phyloP scores from a whole-genome alignment of 108 stramenopile species.

The Pseudonitzschia delicatissima region DNA sequence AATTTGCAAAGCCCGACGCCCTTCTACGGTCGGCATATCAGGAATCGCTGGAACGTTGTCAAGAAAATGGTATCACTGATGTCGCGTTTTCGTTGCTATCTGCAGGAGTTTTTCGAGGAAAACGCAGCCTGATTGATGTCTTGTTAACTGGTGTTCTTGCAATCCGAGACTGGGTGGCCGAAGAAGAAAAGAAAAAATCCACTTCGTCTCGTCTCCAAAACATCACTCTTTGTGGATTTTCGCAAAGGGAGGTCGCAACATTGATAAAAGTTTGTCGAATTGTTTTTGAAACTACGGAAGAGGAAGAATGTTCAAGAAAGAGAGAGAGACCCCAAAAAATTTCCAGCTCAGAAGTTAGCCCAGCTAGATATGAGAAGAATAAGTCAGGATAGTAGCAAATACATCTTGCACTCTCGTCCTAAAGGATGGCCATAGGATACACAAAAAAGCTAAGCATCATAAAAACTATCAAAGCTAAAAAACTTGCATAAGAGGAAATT shows the following conservation, averaged over 20 bases:
- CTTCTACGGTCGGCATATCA: constrained; percentile 55
- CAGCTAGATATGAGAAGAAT: too few relatives aligned
- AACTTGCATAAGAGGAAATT: too few relatives aligned
- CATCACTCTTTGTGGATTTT: constrained; percentile 24
- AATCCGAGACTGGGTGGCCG: constrained; percentile 46
- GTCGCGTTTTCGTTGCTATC: constrained; percentile 73
- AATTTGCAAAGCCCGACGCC: constrained; percentile 27
- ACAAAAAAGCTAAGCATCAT: too few relatives aligned
- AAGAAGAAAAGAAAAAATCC: background rate
- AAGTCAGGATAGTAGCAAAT: too few relatives aligned
- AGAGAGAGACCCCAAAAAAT: background rate
- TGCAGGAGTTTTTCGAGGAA: constrained; percentile 74
- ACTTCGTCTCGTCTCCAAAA: background rate
- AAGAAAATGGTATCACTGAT: constrained; percentile 42
- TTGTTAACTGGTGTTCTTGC: constrained; percentile 56
- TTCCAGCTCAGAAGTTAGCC: too few relatives aligned
- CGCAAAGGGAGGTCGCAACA: background rate
- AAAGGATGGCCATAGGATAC: too few relatives aligned
- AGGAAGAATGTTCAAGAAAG: background rate
- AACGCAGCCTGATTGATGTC: constrained; percentile 43
- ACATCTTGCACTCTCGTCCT: too few relatives aligned
- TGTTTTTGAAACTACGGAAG: background rate
- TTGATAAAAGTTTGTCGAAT: background rate
- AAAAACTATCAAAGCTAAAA: too few relatives aligned
- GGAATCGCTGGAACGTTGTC: constrained; percentile 35